These are phyloP conservation scores for Trametes maxima DNA, from an alignment of 768 basidiomycete genomes.

Conservation along the genomic window DNA sequence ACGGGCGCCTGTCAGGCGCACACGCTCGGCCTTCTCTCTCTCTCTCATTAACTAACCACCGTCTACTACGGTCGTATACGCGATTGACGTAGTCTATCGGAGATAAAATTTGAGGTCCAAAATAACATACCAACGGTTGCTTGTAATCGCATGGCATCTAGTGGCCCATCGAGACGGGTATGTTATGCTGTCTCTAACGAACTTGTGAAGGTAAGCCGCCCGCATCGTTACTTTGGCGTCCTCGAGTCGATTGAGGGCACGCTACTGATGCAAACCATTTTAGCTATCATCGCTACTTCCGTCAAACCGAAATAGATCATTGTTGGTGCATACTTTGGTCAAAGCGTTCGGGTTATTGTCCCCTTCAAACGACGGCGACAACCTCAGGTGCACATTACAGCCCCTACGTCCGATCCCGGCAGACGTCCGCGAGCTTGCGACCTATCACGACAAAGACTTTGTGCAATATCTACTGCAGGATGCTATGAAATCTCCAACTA, in stretches of 20 bases:
- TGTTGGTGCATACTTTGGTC: constrained; percentile 66
- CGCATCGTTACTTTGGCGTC: background rate
- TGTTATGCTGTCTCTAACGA: constrained; percentile 60
- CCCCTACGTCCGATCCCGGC: constrained; percentile 60
- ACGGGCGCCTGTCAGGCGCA: no score
- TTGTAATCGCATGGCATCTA: background rate
- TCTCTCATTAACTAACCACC: no score
- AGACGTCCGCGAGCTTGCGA: constrained; percentile 54
- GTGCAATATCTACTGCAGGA: constrained; percentile 55
- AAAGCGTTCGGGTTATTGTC: constrained; percentile 53
- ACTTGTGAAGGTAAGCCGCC: constrained; percentile 48
- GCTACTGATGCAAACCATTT: background rate
- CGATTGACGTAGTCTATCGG: no score
- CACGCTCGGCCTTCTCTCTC: no score
- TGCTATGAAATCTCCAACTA: background rate
- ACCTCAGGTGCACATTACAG: constrained; percentile 29
- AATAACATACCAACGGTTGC: background rate
- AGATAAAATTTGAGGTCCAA: no score
- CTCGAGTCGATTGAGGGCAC: background rate
- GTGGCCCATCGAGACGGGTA: background rate
- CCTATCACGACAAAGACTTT: constrained; percentile 75
- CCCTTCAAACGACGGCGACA: constrained; percentile 27
- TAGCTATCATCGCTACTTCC: constrained; percentile 61
- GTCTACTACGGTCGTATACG: no score
- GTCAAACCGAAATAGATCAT: constrained; percentile 67